Evolutionary conservation across 1,284 basidiomycete species (phyloP), one percentile per base, ranked within the genome.

Genomic region (Trichosporon sp.): DNA sequence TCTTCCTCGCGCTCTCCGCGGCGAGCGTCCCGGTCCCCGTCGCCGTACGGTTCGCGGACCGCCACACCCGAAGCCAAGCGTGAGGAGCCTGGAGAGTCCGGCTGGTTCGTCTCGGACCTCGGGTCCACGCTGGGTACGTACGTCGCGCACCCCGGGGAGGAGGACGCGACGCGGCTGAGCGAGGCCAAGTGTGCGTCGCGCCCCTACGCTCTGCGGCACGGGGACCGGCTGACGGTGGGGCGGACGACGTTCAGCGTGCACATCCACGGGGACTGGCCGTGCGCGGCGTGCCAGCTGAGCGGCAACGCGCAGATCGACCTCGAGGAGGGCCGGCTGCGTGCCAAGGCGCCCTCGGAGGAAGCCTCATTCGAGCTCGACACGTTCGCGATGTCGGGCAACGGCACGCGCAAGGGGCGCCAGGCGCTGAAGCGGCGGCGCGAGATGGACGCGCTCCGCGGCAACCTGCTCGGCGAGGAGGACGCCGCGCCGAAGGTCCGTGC

Each of bases 91-190:
- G 67, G 66, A 15, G 72, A 69, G 13, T 71, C 75, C 21, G 75
- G 74, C 7, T 83, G 79, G 78, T 79, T 75, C 73, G 70, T 81
- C 15, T 79, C 81, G 13, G 82, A 83, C 73, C 74, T 80, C 1
- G 82, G 82, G 12, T 81, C 80, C 1, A 82, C 81, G 18, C 81
- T 82, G 47, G 82, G 82, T 1, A 83, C 82, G 1, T 80, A 79
- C 70, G 64, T 83, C 35, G 70, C 72, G 5, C 68, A 68, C 25
- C 72, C 70, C 8, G 71, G 69, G 23, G 65, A 68, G 56, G 38
- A 13, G 18, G 69, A 68, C 11, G 63, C 71, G 9, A 67, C 62
- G n/a, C 69, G 71, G 29, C 69, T 72, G 18, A 67, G 79, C 15
- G 74, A 75, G 65, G 35, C 81, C 0, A 80, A 82, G 67, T 67